Base-by-base conservation (phyloP, 441 rosid species). In the Syzygium malaccense region DNA sequence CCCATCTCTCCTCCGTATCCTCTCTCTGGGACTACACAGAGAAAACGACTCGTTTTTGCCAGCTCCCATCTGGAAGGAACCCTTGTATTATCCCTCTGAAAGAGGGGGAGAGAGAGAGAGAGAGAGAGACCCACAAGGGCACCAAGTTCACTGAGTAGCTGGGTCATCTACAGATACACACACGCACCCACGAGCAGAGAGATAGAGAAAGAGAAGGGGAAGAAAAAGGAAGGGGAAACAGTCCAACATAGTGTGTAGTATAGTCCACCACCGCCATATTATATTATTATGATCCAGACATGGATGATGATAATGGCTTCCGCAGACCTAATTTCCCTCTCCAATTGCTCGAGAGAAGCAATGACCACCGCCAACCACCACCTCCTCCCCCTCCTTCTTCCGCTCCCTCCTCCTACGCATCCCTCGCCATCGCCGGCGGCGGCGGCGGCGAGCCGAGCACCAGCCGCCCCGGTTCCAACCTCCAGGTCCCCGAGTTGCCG, bases 51-150 rank as follows among this genome's bases (percentile, higher is more conserved):
- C 37, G 79, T 53, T 78, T 41, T 37, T 75, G 85, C 90, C 88
- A 85, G 87, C 90, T 88, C 87, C 90, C 30, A 30, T 54, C 89
- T 48, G 71, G 86, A 88, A 88, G 87, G 86, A 86, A 88, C 88
- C 88, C 55, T 56, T 62, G 41, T 26, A 54, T 28, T 28, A 10
- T 57, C 54, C 51, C n/a, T 25, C 68, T 23, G 62, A 32, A 7
- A 56, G 41, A 51, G 19, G 10, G 33, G 9, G 30, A 53, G 2
- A 57, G 71, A 20, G 85, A 55, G 66, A 85, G 84, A 64, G 66
- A 88, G 55, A 32, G 62, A 68, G 89, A 88, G 90, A 88, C 88
- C 90, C 90, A 88, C 90, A 86, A 54, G 87, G 85, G 68, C 89
- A 84, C 62, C 75, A 54, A 88, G 55, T 41, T 80, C 51, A 55